Conservation (phyloP, 2,329 filamentous ascomycete species). For the Talaromyces marneffei region DNA sequence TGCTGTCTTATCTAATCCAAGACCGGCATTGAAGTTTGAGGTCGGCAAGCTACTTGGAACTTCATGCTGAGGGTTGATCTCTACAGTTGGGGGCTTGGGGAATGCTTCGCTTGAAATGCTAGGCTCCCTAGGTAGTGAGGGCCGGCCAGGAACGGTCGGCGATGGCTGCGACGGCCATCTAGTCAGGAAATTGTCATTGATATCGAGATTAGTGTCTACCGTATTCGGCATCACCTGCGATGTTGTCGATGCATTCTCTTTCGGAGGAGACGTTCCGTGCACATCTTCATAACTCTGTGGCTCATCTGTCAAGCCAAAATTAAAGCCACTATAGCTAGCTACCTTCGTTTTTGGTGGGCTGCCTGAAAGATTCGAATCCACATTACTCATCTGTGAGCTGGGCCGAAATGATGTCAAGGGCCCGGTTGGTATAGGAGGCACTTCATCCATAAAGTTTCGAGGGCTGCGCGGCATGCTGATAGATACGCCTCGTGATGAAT, state of each 20-base stretch:
- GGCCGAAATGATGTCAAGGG: slow-evolving; percentile 21
- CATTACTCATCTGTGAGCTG: slow-evolving; percentile 19
- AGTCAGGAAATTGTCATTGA: slow-evolving; percentile 5
- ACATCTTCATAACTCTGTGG: slow-evolving; percentile 9
- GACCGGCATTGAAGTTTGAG: slow-evolving; percentile 35
- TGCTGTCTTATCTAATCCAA: slow-evolving; percentile 48
- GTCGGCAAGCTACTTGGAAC: slow-evolving; percentile 9
- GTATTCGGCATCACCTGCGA: slow-evolving; percentile 14
- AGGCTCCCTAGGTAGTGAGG: slow-evolving; percentile 3
- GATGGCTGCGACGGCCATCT: slow-evolving; percentile 14
- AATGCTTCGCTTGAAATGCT: neutral
- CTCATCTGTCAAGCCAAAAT: slow-evolving; percentile 24
- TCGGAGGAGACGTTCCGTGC: neutral
- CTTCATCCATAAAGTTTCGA: slow-evolving; percentile 28
- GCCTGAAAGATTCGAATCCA: slow-evolving; percentile 23
- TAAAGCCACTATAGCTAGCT: slow-evolving; percentile 25
- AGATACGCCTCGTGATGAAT: slow-evolving; percentile 28
- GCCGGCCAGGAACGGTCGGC: slow-evolving; percentile 7
- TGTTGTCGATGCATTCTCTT: slow-evolving; percentile 7
- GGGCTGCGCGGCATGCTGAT: slow-evolving; percentile 27
- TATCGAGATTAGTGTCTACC: neutral
- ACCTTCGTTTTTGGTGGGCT: slow-evolving; percentile 18
- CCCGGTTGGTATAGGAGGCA: slow-evolving; percentile 28
- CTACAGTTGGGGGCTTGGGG: neutral
- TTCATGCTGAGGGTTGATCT: neutral